These are phyloP conservation scores for Backusella macrospora DNA, from an alignment of 192 early-diverging fungal genomes.

Conservation along the genomic window DNA sequence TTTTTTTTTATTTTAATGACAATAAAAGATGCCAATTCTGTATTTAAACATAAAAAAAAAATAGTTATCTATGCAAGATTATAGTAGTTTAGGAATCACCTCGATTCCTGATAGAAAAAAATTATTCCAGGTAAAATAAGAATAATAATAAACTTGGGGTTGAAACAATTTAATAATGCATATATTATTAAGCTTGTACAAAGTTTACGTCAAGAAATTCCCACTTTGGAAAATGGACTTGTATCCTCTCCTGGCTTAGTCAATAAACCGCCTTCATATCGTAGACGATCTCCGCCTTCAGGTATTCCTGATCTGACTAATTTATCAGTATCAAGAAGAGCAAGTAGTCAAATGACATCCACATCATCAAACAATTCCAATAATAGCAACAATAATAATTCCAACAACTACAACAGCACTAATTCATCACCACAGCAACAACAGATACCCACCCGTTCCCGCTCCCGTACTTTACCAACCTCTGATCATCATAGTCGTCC, in stretches of 20 bases:
- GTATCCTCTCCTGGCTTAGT: conserved; percentile 31
- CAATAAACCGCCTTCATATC: conserved; percentile 13
- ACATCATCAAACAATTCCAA: not conserved
- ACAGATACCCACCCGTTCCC: conserved; percentile 20
- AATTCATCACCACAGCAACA: not conserved
- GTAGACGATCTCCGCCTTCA: conserved; percentile 2
- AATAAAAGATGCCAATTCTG: not conserved
- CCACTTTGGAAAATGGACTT: conserved; percentile 37
- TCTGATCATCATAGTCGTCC: conserved; percentile 7
- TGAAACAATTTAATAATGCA: not conserved
- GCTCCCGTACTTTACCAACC: conserved; percentile 25
- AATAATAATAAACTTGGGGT: not conserved
- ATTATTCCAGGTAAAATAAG: conserved; percentile 51
- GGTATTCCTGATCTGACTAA: conserved; percentile 15
- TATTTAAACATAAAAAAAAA: not conserved
- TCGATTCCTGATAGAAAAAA: conserved; percentile 61
- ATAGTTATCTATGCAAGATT: conserved; percentile 80
- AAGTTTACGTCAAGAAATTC: conserved; percentile 43
- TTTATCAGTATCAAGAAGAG: not conserved
- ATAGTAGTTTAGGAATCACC: conserved; percentile 56
- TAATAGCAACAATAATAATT: not conserved
- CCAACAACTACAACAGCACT: not conserved
- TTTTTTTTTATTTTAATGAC: conserved; percentile 5
- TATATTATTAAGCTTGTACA: conserved; percentile 33
- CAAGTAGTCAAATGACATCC: conserved; percentile 10